Evolutionary conservation across 306 rosid species (phyloP), one percentile per base, ranked within the genome.

Genomic region (Trifolium repens): DNA sequence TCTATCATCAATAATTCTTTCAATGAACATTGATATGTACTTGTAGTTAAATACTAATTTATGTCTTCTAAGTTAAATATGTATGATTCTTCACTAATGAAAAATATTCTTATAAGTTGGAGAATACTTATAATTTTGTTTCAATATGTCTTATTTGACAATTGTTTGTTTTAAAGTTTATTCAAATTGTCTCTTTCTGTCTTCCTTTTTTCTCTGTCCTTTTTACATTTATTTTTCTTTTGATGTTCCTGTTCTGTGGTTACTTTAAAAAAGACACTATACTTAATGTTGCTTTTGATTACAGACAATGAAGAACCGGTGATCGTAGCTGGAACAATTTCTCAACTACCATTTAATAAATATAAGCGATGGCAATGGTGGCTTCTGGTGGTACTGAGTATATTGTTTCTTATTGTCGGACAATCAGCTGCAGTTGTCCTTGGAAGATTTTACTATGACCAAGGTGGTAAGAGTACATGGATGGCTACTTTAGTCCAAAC

Each of bases 391-490:
- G 84, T 79, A 34, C 68, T 91, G 47, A 87, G 84, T 82, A 84
- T 87, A 54, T 2, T 67, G 71, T 91, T 91, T 84, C 85, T 94
- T 58, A 5, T 91, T 35, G 82, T 86, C 2, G 98, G 98, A 30
- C 94, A 94, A 80, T 79, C 93, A 13, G 89, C 82, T 70, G 96
- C 98, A 6, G 90, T 94, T 81, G 65, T 94, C 46, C 96, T 94
- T 2, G 97, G 98, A 46, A 85, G 98, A 81, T 89, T 91, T 76
- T 94, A 94, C 43, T 94, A 91, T 81, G 93, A 86, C 65, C 85
- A 90, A 61, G 98, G 96, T 60, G 98, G 98, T 66, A 90, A 86
- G 26, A 94, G 96, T 78, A 91, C 84, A 76, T 94, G 98, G 98
- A 78, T 91, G 89, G 91, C 98, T 71, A 93, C 98, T 57, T 73